Evolutionary conservation across 2,329 filamentous ascomycete species (phyloP).

Genomic region (Talaromyces sp.): DNA sequence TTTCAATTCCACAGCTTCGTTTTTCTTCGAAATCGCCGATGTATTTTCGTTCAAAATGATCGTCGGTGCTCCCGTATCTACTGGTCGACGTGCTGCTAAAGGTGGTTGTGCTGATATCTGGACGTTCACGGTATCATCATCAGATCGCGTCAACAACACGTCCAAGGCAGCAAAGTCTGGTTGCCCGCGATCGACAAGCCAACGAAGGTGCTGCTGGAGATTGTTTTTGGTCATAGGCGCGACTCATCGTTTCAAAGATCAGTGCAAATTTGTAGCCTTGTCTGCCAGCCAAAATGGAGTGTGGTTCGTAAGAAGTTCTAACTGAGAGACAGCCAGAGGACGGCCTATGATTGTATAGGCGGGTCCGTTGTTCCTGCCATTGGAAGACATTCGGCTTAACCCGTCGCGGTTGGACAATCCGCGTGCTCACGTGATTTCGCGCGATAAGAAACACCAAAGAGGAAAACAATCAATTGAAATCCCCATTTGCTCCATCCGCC

Average conservation of each 20-base stretch:
- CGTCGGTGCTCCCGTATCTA: neutral
- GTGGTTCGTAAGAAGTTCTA: neutral
- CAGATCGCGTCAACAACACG: conserved; percentile 23
- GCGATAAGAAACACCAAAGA: neutral
- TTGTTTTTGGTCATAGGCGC: conserved; percentile 50
- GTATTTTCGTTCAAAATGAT: neutral
- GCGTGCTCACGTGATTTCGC: conserved; percentile 15
- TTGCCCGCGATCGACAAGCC: conserved; percentile 44
- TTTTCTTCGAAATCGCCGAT: too few species aligned
- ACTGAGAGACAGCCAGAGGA: neutral
- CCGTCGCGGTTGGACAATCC: conserved; percentile 1
- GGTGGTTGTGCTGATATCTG: neutral
- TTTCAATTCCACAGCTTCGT: conserved; percentile 20
- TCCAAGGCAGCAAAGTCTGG: conserved; percentile 32
- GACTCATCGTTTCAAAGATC: conserved; percentile 21
- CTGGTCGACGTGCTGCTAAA: neutral
- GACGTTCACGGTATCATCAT: conserved; percentile 11
- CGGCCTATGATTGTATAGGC: neutral
- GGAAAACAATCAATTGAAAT: neutral
- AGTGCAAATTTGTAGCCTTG: neutral
- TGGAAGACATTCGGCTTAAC: conserved; percentile 1
- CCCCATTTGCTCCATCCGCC: neutral
- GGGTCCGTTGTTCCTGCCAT: neutral
- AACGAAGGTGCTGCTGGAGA: conserved; percentile 43
- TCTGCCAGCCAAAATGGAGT: neutral